Evolutionary conservation across 306 rosid species (phyloP), one percentile per base, ranked within the genome.

Genomic region (Purshia tridentata): DNA sequence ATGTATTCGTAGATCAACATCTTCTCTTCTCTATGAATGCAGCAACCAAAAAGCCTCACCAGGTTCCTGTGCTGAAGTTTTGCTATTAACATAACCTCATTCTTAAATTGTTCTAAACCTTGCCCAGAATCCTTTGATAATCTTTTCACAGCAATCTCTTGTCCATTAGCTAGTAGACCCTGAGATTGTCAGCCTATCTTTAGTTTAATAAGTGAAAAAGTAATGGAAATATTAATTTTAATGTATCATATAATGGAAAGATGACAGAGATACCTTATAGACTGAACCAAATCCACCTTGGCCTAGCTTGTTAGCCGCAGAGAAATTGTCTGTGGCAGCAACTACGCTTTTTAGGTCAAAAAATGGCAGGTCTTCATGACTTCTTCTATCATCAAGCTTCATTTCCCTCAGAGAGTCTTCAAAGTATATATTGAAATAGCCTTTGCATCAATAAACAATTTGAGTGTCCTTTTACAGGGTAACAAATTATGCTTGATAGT

Each of bases 1-100:
- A 88, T 37, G 73, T 84, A 84, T 19, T 84, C 90, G 48, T 84
- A 86, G n/a, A 88, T 78, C 55, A 86, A 55, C 85, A 86, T 82
- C 72, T 78, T 84, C 80, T 88, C 89, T 2, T 76, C 78, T 62
- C 78, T 37, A 13, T 80, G 67, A 74, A 84, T 54, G 80, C 88
- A 89, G 14, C 79, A 87, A 23, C 91, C 91, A 6, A 82, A 44
- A 50, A 85, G 77, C 73, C 83, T 87, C 45, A 87, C 88, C 60
- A 89, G 86, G 63, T 89, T 89, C 19, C 86, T 76, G 44, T 85
- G 90, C 60, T 89, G 91, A 41, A 89, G 95, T 73, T 79, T 85
- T 11, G 87, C 81, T 49, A 89, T 89, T 59, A 89, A 70, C 65
- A 57, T 46, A 58, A 83, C 80, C 66, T 89, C 91, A 56, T 81